Evolutionary conservation across 169 alveolate genomes (phyloP), one percentile per base, ranked within the genome.

Genomic region (Plasmodium sp.): DNA sequence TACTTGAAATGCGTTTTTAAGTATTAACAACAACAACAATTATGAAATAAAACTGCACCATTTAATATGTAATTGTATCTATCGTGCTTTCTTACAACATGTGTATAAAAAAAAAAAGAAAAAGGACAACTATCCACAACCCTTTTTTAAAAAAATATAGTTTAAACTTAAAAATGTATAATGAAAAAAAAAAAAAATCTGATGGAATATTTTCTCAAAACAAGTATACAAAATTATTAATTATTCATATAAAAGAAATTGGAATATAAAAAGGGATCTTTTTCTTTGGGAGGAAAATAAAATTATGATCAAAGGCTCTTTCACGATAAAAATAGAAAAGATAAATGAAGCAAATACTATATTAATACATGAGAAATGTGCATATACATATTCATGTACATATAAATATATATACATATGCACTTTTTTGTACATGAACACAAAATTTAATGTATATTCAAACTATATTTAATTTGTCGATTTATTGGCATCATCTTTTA

Each of bases 381-480:
- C 39, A 14, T 33, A 22, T 36, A 34, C 43, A 22, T 36, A 34
- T 18, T 36, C 5, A 75, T 22, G 48, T 9, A 75, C 27, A 75
- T 56, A 75, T 34, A 75, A 33, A 75, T 14, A 75, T n/a, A 33
- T 75, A 56, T 27, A 4, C 43, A 56, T 75, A 16, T 22, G 16
- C 56, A 75, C 22, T 16, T 34, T 75, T 16, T 10, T 75, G 3
- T 36, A 2, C 22, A 18, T 36, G 83, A 75, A 75, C 1, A 75
- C 33, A 36, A 36, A 75, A 75, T 36, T 5, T 75, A 14, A 75
- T 31, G 83, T 75, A 36, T 36, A 75, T 33, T 10, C 22, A 75
- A 75, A 36, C 12, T 75, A 75, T 56, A 75, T 31, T 75, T 33
- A 75, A 75, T 75, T 75, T 75, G 67, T 34, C 5, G 83, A 75